Evolutionary conservation across 192 early-diverging fungal genomes (phyloP).

Genomic region (Rhizophagus sp.): DNA sequence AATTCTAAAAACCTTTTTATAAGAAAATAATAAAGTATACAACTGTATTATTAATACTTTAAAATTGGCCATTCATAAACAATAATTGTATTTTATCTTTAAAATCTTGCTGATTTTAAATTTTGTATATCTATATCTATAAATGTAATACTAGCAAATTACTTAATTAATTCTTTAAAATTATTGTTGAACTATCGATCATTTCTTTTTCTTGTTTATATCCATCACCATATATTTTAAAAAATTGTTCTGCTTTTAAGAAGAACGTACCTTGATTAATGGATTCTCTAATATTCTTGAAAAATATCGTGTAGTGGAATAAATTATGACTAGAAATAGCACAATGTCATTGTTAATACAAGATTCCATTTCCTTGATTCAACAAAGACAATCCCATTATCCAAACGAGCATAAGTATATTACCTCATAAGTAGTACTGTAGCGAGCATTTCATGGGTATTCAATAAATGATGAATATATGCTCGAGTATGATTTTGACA

Average conservation of each 20-base stretch:
- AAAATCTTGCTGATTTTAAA: too few species aligned
- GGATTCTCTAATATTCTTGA: slow-evolving; percentile 16
- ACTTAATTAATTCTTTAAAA: too few species aligned
- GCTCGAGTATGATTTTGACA: slow-evolving; percentile 69
- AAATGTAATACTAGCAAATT: too few species aligned
- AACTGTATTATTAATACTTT: too few species aligned
- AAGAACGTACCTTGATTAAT: not conserved
- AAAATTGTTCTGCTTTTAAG: not conserved
- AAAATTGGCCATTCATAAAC: too few species aligned
- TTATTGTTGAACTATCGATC: not conserved
- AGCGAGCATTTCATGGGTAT: slow-evolving; percentile 76
- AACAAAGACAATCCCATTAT: not conserved
- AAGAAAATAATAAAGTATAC: too few species aligned
- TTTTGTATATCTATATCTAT: too few species aligned
- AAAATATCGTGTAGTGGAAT: slow-evolving; percentile 10
- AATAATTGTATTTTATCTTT: too few species aligned
- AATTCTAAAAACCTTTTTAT: too few species aligned
- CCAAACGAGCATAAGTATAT: not conserved
- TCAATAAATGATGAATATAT: slow-evolving; percentile 74
- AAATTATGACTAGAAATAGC: slow-evolving; percentile 23
- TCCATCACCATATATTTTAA: not conserved
- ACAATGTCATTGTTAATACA: not conserved
- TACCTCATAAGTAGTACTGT: slow-evolving; percentile 72
- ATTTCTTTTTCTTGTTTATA: not conserved
- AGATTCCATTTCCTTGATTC: too few species aligned